These are phyloP conservation scores for Leishmania amazonensis DNA, from an alignment of 208 protist species.

Conservation along the genomic window DNA sequence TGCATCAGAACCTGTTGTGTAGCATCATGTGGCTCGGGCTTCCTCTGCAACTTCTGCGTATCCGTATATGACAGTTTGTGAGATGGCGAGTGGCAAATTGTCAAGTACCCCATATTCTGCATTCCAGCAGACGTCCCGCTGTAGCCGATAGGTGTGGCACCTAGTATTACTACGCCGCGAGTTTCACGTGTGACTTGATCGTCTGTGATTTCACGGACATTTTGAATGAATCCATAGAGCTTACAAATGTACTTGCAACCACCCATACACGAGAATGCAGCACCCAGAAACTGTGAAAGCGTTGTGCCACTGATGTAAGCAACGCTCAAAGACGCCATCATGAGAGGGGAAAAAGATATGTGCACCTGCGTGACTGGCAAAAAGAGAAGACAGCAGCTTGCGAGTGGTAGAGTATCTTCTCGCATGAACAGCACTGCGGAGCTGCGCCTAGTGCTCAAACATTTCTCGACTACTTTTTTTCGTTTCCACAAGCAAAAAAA, in stretches of 20 bases:
- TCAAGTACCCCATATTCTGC: slow-evolving; percentile 36
- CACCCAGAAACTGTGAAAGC: slow-evolving; percentile 49
- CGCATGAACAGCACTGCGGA: neutral
- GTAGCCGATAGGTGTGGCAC: slow-evolving; percentile 13
- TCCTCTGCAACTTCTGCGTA: slow-evolving; percentile 23
- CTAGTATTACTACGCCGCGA: slow-evolving; percentile 42
- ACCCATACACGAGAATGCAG: slow-evolving; percentile 20
- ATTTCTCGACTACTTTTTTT: no score
- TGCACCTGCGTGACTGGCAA: neutral
- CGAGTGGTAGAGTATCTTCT: neutral
- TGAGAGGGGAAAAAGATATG: neutral
- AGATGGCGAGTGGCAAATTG: slow-evolving; percentile 40
- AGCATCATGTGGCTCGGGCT: neutral
- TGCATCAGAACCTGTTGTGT: slow-evolving; percentile 22
- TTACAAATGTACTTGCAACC: slow-evolving; percentile 33
- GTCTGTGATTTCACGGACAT: slow-evolving; percentile 41
- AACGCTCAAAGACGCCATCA: slow-evolving; percentile 24
- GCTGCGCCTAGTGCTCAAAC: neutral
- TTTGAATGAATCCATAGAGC: slow-evolving; percentile 45
- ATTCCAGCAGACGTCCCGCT: neutral
- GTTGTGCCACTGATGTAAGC: slow-evolving; percentile 51
- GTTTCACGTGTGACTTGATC: slow-evolving; percentile 18
- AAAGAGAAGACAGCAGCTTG: neutral
- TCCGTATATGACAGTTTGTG: slow-evolving; percentile 71
- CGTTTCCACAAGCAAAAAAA: no score